Percentiles rank a stretch among this genome's conserved stretches.
phyloP scores from a whole-genome alignment of 1,139 yeast species.

The Nematodospora anomalae region DNA sequence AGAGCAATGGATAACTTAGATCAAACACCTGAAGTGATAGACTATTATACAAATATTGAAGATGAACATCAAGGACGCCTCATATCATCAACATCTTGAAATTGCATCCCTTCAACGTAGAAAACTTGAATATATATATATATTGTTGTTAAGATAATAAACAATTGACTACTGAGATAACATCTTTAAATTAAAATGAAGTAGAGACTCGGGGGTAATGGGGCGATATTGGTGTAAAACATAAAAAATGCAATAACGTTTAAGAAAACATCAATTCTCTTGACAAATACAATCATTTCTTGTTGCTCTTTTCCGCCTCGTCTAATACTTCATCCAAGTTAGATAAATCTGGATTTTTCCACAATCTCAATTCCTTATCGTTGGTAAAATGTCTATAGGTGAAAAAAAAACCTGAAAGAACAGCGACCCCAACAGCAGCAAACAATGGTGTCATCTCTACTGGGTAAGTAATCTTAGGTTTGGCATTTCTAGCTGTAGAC shows the following conservation, averaged over 20 bases:
- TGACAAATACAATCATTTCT: too few relatives aligned
- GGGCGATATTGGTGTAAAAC: not conserved
- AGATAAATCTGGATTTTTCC: constrained; percentile 64
- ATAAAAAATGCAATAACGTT: not conserved
- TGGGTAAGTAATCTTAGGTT: constrained; percentile 44
- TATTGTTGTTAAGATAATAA: not conserved
- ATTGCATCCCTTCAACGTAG: constrained; percentile 5
- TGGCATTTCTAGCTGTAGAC: constrained; percentile 41
- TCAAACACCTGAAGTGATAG: constrained; percentile 78
- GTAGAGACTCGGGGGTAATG: not conserved
- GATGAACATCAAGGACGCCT: constrained; percentile 17
- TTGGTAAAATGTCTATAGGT: constrained; percentile 69
- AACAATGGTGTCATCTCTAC: constrained; percentile 77
- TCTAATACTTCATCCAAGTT: constrained; percentile 59
- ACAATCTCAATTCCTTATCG: constrained; percentile 67
- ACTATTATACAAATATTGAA: constrained; percentile 61
- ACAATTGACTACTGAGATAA: constrained; percentile 2
- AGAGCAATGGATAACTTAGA: constrained; percentile 66
- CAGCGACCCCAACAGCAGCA: constrained; percentile 62
- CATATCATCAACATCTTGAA: constrained; percentile 8
- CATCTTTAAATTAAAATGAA: not conserved
- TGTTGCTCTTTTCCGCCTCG: constrained; percentile 38
- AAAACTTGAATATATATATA: not conserved
- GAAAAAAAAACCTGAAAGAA: constrained; percentile 65
- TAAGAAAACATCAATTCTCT: too few relatives aligned